Base-by-base conservation (phyloP, 2,329 filamentous ascomycete species). In the Phaeosphaeria sp. region DNA sequence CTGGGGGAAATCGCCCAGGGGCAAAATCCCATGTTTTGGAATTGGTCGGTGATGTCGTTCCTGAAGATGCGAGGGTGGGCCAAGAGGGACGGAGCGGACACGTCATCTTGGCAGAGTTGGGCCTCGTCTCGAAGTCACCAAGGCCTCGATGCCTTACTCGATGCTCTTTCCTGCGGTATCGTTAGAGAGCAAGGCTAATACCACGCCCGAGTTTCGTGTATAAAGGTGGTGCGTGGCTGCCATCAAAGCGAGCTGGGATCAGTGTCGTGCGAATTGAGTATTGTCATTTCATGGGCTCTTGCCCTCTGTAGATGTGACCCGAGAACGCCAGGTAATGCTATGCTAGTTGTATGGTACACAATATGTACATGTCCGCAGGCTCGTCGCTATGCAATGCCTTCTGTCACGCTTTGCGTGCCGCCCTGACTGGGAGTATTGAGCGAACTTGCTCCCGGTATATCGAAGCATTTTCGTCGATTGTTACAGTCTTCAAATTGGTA, bases 321-420 rank as follows among this genome's bases (percentile, higher is more conserved):
- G 21, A 46, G 44, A 71, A 70, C 68, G 63, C 69, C 69, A 40
- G 47, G 39, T 60, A 61, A 72, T 73, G 68, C 68, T 68, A 55
- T 49, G 43, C 44, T 46, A 46, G 21, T 24, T 61, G 40, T 72
- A 66, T 70, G 55, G 53, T 73, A 71, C 66, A 71, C 24, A 69
- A 57, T 61, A 53, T 50, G 48, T 61, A 64, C 61, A 69, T 61
- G 49, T 48, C 59, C 30, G 17, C 40, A 40, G 40, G 40, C 40
- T 43, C 40, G n/a, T 43, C 20, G 40, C 8, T 3, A n/a, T 11
- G n/a, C 40, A 20, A 21, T 18, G n/a, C 40, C 40, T 13, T 18
- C 40, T 18, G 40, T 21, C 40, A 6, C 30, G 30, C 30, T 13
- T 7, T 13, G 30, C 30, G 15, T 36, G 30, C 30, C 15, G 30